phyloP scores from a whole-genome alignment of 2,329 filamentous ascomycete species.

The Fusarium austroafricanum region DNA sequence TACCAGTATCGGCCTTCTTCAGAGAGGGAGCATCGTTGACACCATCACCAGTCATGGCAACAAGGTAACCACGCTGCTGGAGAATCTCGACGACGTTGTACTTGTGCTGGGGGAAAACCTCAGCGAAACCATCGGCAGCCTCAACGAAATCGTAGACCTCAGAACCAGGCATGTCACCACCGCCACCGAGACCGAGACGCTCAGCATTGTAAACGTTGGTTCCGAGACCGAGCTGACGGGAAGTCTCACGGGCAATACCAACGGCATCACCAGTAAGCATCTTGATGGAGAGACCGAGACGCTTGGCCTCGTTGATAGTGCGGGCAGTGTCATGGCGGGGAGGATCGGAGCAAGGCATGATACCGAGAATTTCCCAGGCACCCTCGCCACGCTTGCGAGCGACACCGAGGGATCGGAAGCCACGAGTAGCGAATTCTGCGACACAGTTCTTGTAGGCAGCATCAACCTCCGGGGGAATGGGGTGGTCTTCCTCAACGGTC shows the following conservation, averaged over 20 bases:
- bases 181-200: constrained; percentile 88
- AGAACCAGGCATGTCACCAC: constrained; percentile 92
- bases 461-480: constrained; percentile 80
- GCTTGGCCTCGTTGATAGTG: constrained; percentile 91
- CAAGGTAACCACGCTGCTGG: constrained; percentile 91
- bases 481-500: constrained; percentile 87
- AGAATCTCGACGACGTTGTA: constrained; percentile 81
- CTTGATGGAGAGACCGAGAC: constrained; percentile 89
- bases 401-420: constrained; percentile 94
- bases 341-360: constrained; percentile 94
- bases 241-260: constrained; percentile 92
- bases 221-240: constrained; percentile 88
- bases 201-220: constrained; percentile 96
- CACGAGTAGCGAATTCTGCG: constrained; percentile 89
- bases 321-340: constrained; percentile 90
- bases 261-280: constrained; percentile 97
- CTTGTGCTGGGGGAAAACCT: constrained; percentile 96
- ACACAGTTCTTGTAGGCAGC: constrained; percentile 89
- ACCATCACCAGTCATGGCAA: constrained; percentile 96
- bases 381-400: constrained; percentile 86
- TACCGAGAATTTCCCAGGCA: constrained; percentile 91
- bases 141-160: constrained; percentile 97
- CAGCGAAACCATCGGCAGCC: constrained; percentile 93
- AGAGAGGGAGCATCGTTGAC: constrained; percentile 93
- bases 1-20: constrained; percentile 96